A percentile compares a stretch with the other conserved stretches of the same genome.
phyloP scores from a whole-genome alignment of 257 asterid genomes.

The Petunia axillaris region DNA sequence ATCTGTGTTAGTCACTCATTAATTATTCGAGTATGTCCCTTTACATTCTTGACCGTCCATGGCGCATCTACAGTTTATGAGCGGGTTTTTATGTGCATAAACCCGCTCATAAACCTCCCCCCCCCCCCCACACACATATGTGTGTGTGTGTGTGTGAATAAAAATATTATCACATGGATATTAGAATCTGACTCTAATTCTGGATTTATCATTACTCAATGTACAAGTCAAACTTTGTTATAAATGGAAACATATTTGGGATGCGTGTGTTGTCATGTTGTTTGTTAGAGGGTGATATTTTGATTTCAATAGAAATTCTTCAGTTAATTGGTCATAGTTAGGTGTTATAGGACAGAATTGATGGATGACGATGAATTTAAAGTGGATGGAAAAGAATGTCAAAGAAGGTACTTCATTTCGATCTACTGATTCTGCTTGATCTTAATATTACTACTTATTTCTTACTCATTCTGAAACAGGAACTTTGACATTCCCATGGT shows the following conservation, averaged over 20 bases:
- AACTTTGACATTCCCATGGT: background rate
- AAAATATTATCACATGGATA: too few species aligned
- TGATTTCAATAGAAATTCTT: too few species aligned
- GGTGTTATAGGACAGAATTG: constrained; percentile 54
- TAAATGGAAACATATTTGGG: background rate
- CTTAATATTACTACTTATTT: background rate
- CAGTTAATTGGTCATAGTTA: background rate
- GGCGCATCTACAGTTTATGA: too few species aligned
- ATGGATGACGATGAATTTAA: constrained; percentile 45
- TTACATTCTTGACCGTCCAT: too few species aligned
- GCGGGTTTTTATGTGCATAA: too few species aligned
- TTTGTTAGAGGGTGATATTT: background rate
- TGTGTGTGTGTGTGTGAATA: too few species aligned
- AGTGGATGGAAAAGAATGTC: constrained; percentile 53
- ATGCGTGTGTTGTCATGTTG: background rate
- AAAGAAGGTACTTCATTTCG: constrained; percentile 38
- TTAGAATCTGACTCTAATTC: background rate
- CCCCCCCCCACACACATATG: too few species aligned
- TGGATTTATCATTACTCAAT: background rate
- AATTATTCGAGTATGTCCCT: too few species aligned
- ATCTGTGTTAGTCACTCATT: too few species aligned
- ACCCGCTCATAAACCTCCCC: background rate
- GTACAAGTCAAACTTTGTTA: background rate
- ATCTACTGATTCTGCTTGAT: background rate
- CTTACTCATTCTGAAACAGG: constrained; percentile 5